Evolutionary conservation across 768 basidiomycete genomes (phyloP), one percentile per base, ranked within the genome.

Genomic region (Mycena indigotica): DNA sequence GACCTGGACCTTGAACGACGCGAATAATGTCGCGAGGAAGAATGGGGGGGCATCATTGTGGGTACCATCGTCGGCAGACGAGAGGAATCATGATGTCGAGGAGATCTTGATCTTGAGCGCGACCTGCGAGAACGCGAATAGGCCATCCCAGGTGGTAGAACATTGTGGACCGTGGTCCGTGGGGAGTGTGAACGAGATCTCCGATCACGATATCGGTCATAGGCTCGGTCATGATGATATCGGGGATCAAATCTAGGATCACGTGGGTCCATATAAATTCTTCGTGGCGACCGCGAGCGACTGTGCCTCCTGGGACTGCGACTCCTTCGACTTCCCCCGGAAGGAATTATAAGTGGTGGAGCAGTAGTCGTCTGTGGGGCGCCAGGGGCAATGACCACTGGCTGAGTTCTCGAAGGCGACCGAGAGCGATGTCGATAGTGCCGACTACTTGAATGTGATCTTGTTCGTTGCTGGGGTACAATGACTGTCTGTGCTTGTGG

Each of bases 141-240:
- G 50, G 65, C 19, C 62, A 56, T 46, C 48, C 58, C 5, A 60
- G 65, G 35, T 54, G 55, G 19, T 19, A 15, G n/a, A 41, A 58
- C 5, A 60, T 65, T 30, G 53, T 53, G 28, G 32, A 16, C n/a
- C 46, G 55, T 53, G 23, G 40, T 12, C 23, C 52, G n/a, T 28
- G n/a, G n/a, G n/a, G n/a, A n/a, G n/a, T n/a, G n/a, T n/a, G n/a
- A n/a, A n/a, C n/a, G n/a, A n/a, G n/a, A n/a, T n/a, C n/a, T n/a
- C n/a, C n/a, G n/a, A n/a, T n/a, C n/a, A n/a, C n/a, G n/a, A n/a
- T n/a, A n/a, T n/a, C n/a, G n/a, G n/a, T n/a, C n/a, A n/a, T n/a
- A n/a, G n/a, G n/a, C n/a, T n/a, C n/a, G n/a, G n/a, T n/a, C n/a
- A n/a, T n/a, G n/a, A n/a, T n/a, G n/a, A n/a, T n/a, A n/a, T n/a